These are phyloP conservation scores for Marchantia paleacea DNA, from an alignment of 225 moss, liverwort and hornwort genomes.

Conservation along the genomic window DNA sequence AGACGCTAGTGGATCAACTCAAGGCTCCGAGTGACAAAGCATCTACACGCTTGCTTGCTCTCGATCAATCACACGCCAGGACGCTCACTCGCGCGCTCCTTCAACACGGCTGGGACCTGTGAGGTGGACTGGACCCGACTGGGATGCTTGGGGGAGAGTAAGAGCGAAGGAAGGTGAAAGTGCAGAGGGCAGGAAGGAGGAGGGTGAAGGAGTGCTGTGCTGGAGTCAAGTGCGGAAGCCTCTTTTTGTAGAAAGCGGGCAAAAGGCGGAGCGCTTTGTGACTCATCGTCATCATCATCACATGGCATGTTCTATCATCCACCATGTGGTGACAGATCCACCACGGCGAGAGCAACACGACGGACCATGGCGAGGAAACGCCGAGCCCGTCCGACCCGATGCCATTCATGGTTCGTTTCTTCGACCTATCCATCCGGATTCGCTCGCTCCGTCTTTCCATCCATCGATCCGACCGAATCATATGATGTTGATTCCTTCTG, in stretches of 20 bases:
- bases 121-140: too few relatives aligned
- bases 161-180: neutral
- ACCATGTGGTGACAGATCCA: slow-evolving; percentile 14
- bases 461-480: neutral
- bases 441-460: neutral
- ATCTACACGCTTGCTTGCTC: neutral
- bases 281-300: slow-evolving; percentile 23
- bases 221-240: slow-evolving; percentile 9
- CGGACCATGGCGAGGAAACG: neutral
- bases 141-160: too few relatives aligned
- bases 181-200: neutral
- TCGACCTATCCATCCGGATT: neutral
- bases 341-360: neutral
- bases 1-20: too few relatives aligned
- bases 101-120: neutral
- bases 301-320: slow-evolving; percentile 2
- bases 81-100: neutral
- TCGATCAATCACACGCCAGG: neutral
- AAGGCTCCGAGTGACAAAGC: too few relatives aligned
- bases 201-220: neutral
- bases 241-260: slow-evolving; percentile 14
- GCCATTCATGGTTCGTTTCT: too few relatives aligned
- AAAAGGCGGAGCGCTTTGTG: slow-evolving; percentile 10
- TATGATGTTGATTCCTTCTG: neutral
- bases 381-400: neutral